These are phyloP conservation scores for Aspergillus sclerotiicarbonarius DNA, from an alignment of 495 filamentous ascomycete species.

Conservation along the genomic window DNA sequence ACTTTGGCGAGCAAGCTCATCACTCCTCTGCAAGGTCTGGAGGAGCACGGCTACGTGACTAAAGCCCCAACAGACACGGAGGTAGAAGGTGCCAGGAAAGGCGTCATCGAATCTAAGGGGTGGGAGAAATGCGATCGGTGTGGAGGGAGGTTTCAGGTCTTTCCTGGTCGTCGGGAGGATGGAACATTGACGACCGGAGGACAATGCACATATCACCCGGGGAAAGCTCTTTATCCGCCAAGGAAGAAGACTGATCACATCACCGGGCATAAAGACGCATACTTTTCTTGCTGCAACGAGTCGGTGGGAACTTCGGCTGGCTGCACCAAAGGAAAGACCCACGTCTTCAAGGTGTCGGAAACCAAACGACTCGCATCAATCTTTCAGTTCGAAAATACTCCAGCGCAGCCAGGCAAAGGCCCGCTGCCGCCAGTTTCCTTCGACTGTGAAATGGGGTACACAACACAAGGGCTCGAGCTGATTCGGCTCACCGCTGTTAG, in stretches of 20 bases:
- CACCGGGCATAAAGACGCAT: slow-evolving; percentile 48
- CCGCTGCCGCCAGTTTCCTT: slow-evolving; percentile 62
- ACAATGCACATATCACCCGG: slow-evolving; percentile 73
- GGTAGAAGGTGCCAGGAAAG: slow-evolving; percentile 59
- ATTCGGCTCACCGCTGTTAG: slow-evolving; percentile 82
- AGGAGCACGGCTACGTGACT: slow-evolving; percentile 71
- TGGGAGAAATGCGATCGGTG: slow-evolving; percentile 92
- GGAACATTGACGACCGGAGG: slow-evolving; percentile 77
- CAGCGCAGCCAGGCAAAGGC: slow-evolving; percentile 49
- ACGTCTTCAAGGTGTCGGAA: slow-evolving; percentile 86
- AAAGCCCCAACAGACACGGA: slow-evolving; percentile 58
- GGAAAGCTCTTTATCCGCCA: slow-evolving; percentile 55
- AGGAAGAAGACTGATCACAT: slow-evolving; percentile 45
- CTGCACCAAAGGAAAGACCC: slow-evolving; percentile 64
- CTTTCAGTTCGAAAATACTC: slow-evolving; percentile 77
- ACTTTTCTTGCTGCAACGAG: slow-evolving; percentile 76
- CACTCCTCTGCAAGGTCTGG: slow-evolving; percentile 58
- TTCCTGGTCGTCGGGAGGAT: slow-evolving; percentile 80
- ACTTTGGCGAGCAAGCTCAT: slow-evolving; percentile 56
- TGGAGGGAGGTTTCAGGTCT: slow-evolving; percentile 81
- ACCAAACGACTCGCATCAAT: slow-evolving; percentile 71
- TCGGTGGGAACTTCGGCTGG: slow-evolving; percentile 65
- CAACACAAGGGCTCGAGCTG: slow-evolving; percentile 78
- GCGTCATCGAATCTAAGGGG: slow-evolving; percentile 61
- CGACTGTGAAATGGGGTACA: slow-evolving; percentile 98